These are phyloP conservation scores for Sideroxylon spinosum DNA, from an alignment of 179 eudicot species.

Conservation along the genomic window DNA sequence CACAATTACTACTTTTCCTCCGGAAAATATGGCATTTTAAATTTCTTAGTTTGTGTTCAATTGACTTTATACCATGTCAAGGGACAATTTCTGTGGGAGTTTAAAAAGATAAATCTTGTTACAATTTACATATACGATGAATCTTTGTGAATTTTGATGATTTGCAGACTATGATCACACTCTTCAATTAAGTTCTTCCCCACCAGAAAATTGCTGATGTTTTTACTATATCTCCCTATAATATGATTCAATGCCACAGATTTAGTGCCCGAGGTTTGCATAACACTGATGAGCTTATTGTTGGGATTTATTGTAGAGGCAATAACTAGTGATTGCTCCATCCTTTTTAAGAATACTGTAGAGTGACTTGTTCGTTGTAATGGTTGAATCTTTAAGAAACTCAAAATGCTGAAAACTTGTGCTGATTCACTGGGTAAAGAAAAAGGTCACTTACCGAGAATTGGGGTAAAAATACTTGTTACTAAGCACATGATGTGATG, in stretches of 20 bases:
- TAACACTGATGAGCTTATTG: not conserved
- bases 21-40: too few species aligned
- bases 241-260: not conserved
- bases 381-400: too few species aligned
- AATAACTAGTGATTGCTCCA: not conserved
- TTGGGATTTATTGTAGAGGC: not conserved
- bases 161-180: not conserved
- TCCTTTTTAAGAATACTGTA: too few species aligned
- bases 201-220: not conserved
- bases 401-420: not conserved
- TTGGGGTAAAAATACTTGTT: not conserved
- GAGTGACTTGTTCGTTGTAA: not conserved
- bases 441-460: not conserved
- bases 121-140: too few species aligned
- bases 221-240: not conserved
- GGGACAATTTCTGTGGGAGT: too few species aligned
- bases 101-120: too few species aligned
- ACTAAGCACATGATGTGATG: too few species aligned
- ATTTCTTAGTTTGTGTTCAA: too few species aligned
- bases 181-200: not conserved
- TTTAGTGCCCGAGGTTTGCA: not conserved
- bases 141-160: too few species aligned
- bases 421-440: not conserved
- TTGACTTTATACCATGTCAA: too few species aligned
- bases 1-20: too few species aligned